A percentile compares a stretch with the other conserved stretches of the same genome.
Conservation (phyloP, 2,329 filamentous ascomycete species). For the Cercospora sp. region DNA sequence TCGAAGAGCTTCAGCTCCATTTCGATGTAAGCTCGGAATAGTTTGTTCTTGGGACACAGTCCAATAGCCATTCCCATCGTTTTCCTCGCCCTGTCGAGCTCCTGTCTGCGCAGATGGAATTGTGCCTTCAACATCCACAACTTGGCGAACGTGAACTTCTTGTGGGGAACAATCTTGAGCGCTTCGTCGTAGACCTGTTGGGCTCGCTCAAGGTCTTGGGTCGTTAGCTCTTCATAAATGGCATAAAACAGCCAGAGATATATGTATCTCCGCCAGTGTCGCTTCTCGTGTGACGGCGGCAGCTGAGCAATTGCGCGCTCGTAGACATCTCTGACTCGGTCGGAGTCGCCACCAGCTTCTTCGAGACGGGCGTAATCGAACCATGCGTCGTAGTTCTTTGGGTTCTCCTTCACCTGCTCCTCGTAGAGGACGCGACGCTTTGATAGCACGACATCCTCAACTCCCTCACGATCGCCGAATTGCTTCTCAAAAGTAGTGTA, state of each 20-base stretch:
- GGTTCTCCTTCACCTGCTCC: slow-evolving; percentile 87
- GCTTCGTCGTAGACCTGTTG: slow-evolving; percentile 90
- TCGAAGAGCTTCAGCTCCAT: slow-evolving; percentile 92
- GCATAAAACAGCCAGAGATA: slow-evolving; percentile 99
- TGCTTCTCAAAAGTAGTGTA: slow-evolving; percentile 99
- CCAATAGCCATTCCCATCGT: slow-evolving; percentile 87
- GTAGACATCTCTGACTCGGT: slow-evolving; percentile 87
- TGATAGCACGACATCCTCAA: slow-evolving; percentile 93
- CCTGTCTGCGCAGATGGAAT: slow-evolving; percentile 85
- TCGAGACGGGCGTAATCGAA: slow-evolving; percentile 92
- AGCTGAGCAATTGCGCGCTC: slow-evolving; percentile 94
- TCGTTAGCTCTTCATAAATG: slow-evolving; percentile 87
- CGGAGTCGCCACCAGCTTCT: slow-evolving; percentile 77
- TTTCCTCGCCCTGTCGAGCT: slow-evolving; percentile 79
- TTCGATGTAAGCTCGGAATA: slow-evolving; percentile 92
- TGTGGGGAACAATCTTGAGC: slow-evolving; percentile 85
- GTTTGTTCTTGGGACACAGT: slow-evolving; percentile 91
- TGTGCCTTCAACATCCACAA: slow-evolving; percentile 92
- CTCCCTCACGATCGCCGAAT: slow-evolving; percentile 87
- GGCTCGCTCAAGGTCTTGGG: slow-evolving; percentile 74
- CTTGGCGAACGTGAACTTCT: slow-evolving; percentile 96
- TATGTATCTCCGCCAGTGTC: slow-evolving; percentile 95
- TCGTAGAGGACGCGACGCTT: slow-evolving; percentile 93
- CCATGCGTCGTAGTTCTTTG: slow-evolving; percentile 96
- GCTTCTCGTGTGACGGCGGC: slow-evolving; percentile 91